Base-by-base conservation (phyloP, 2,329 filamentous ascomycete species). In the Fusarium sp. region DNA sequence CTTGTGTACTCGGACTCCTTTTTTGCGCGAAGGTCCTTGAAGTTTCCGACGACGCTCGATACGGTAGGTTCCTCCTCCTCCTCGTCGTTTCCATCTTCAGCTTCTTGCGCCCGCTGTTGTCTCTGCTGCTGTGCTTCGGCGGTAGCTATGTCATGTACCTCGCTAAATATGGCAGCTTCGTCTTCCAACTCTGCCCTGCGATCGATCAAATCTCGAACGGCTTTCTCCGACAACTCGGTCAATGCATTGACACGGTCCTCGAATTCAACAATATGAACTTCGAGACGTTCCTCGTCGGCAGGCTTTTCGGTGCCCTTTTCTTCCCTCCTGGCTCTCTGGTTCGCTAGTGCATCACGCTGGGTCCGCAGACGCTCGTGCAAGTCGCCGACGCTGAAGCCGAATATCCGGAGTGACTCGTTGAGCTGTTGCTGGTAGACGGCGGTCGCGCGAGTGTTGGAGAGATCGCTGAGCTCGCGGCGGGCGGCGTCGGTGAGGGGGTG, bases 181-280 rank as follows among this genome's bases (percentile, higher is more conserved):
- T 87, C 83, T 57, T 84, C 78, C 3, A 85, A 70, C 59, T 79
- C 80, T 37, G 76, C 77, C 50, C 75, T 77, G 46, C 76, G 69
- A 63, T 87, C 84, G 25, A 87, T 80, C 10, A 81, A 70, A 32
- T 76, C 69, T 11, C 84, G 79, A 27, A 84, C 70, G 0, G 79
- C 76, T 17, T 70, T 67, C 65, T 87, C 84, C 7, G 80, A 77
- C 4, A 75, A 71, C 9, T 72, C 67, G 2, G 82, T 84, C 25
- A 84, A 57, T 2, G 65, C 60, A 3, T 78, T 74, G 4, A 83
- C 78, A 10, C 76, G 67, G 0, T 62, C 62, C 19, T 79, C 75
- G 4, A 85, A 71, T 3, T 70, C 61, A n/a, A 65, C 65, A 8
- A 80, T 59, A 31, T 80, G 76, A 11, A 69, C 67, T 61, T 80